Base-by-base conservation (phyloP, 495 filamentous ascomycete genomes). In the Tuber microsphaerosporum region DNA sequence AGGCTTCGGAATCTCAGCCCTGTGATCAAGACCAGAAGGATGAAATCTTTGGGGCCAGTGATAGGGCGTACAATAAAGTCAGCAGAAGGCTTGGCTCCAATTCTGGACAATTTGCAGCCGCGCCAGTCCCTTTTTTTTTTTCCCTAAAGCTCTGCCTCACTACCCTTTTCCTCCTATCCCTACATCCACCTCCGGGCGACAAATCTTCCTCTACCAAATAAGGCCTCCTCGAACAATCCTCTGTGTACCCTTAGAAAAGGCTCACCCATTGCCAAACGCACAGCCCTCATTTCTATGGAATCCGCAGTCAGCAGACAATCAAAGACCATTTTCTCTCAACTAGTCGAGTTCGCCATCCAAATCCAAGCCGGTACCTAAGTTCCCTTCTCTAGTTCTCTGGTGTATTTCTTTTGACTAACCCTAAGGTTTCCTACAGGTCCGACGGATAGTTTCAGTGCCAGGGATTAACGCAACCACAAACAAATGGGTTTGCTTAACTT, bases 401-500 rank as follows among this genome's bases (percentile, higher is more conserved):
- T 31, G 51, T 17, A 34, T 16, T 17, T 34, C 14, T 4, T 16
- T 34, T 17, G 56, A 9, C 56, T 65, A 65, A 65, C 31, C 16
- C 31, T 19, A 34, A 65, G 56, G n/a, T 34, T 65, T 31, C 56
- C 16, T 34, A 26, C 26, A 65, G 56, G 56, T 65, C 56, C 56
- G 56, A 65, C 56, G 56, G 56, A 65, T 34, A 65, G 56, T 65
- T 65, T 65, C 56, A 34, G 56, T 65, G 26, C 56, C 56, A 65
- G 56, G 56, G 56, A 65, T 65, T 65, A 65, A 65, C 56, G 56
- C 56, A 65, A 65, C 3, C 56, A 34, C 56, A 65, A 31, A 5
- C 9, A 31, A 34, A 78, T 78, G 76, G 20, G 70, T 20, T 42
- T 78, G 43, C 71, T 78, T 69, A 69, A 41, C 37, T 39, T 78